Conservation (phyloP, 148 eudicot genomes). For the Heliamphora exappendiculata region DNA sequence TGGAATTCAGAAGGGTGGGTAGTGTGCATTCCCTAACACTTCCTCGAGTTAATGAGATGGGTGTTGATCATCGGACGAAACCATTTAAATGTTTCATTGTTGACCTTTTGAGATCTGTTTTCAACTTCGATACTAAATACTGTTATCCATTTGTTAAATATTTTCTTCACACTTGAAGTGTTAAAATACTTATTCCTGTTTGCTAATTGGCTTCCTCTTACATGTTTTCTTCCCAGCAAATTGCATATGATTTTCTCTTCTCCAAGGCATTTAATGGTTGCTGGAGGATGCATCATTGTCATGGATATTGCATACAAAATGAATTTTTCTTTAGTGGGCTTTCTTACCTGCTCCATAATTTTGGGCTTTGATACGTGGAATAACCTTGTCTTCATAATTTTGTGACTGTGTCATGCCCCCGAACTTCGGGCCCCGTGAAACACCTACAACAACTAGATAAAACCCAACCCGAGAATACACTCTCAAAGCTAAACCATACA, state of each 20-base stretch:
- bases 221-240: constrained; percentile 22
- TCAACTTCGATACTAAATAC: neutral
- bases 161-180: neutral
- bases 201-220: neutral
- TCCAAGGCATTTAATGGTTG: constrained; percentile 79
- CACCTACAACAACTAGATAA: too few relatives aligned
- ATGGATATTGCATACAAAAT: constrained; percentile 73
- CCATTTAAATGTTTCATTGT: neutral
- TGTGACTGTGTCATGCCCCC: neutral
- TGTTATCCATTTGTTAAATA: neutral
- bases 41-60: neutral
- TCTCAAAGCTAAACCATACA: too few relatives aligned
- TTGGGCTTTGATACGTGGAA: constrained; percentile 69
- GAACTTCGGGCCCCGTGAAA: too few relatives aligned
- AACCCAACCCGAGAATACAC: too few relatives aligned
- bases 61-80: neutral
- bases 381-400: neutral
- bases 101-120: constrained; percentile 1
- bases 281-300: constrained; percentile 79
- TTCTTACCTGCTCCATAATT: constrained; percentile 61
- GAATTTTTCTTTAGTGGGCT: constrained; percentile 83
- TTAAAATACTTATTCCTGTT: neutral
- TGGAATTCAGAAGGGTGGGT: neutral
- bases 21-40: neutral
- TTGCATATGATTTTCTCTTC: constrained; percentile 94